These are phyloP conservation scores for Graphilbum fragrans DNA, from an alignment of 2,329 filamentous ascomycete genomes.

Conservation along the genomic window DNA sequence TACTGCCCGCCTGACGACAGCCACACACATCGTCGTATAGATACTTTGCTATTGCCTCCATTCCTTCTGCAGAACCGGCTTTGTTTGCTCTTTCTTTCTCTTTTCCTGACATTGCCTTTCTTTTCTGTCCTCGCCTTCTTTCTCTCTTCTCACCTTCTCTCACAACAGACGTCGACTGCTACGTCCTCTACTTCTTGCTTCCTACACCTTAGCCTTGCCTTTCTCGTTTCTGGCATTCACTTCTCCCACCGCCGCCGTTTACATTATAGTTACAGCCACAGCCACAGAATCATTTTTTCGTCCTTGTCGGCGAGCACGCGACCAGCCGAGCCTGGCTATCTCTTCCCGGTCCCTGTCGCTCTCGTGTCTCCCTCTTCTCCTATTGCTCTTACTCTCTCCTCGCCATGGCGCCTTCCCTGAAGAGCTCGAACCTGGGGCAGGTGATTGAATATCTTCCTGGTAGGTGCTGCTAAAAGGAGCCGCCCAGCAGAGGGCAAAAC, in stretches of 20 bases:
- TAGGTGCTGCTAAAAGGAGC: slow-evolving; percentile 30
- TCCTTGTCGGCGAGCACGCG: slow-evolving; percentile 3
- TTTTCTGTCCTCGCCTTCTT: neutral
- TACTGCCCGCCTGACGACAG: too few species aligned
- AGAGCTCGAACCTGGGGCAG: slow-evolving; percentile 59
- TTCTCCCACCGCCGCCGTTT: neutral
- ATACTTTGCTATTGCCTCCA: neutral
- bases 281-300: neutral
- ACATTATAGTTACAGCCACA: too few species aligned
- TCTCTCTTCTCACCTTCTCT: neutral
- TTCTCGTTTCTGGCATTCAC: neutral
- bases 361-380: neutral
- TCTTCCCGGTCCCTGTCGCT: neutral
- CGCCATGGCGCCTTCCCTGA: slow-evolving; percentile 37
- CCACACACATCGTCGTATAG: too few species aligned
- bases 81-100: neutral
- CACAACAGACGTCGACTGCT: neutral
- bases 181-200: neutral
- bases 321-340: neutral
- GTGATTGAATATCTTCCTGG: slow-evolving; percentile 94
- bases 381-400: neutral
- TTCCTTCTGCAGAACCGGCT: neutral
- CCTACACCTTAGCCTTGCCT: neutral
- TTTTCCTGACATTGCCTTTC: neutral
- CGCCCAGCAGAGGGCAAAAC: neutral